phyloP scores from a whole-genome alignment of 768 basidiomycete genomes.

The Strobilomyces dryophilus region DNA sequence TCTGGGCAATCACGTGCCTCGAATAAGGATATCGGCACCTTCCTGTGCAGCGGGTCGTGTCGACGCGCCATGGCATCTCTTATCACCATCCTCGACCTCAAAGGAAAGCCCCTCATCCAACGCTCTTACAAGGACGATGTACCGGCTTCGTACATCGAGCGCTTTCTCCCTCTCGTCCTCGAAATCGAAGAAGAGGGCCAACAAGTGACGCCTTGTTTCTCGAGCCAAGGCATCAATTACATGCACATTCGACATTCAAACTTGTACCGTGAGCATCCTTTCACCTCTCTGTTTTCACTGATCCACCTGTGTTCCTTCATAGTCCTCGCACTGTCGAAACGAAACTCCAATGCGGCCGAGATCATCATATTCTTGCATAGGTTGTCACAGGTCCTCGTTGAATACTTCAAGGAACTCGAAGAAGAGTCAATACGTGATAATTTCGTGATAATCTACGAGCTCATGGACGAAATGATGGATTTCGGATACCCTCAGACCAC shows the following conservation, averaged over 20 bases:
- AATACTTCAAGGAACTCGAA: slow-evolving; percentile 99
- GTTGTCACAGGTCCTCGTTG: slow-evolving; percentile 85
- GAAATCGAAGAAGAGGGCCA: slow-evolving; percentile 98
- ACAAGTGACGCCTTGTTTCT: slow-evolving; percentile 95
- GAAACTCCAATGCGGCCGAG: slow-evolving; percentile 94
- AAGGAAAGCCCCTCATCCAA: slow-evolving; percentile 97
- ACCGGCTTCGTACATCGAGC: slow-evolving; percentile 81
- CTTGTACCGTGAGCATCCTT: slow-evolving; percentile 72
- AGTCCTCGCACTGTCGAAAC: slow-evolving; percentile 96
- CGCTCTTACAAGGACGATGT: slow-evolving; percentile 97
- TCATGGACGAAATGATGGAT: slow-evolving; percentile 99
- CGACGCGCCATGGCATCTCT: slow-evolving; percentile 49
- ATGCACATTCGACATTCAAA: slow-evolving; percentile 99
- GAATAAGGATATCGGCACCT: no score
- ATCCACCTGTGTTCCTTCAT: neutral
- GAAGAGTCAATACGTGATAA: slow-evolving; percentile 99
- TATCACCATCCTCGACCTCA: slow-evolving; percentile 95
- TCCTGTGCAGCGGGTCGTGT: no score
- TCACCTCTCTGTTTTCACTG: neutral
- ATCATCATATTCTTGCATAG: slow-evolving; percentile 96
- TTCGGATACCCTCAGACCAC: slow-evolving; percentile 99
- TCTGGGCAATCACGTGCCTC: no score
- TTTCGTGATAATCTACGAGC: slow-evolving; percentile 98
- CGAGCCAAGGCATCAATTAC: slow-evolving; percentile 93
- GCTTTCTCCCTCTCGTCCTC: slow-evolving; percentile 88